Evolutionary conservation across 306 rosid species (phyloP), one percentile per base, ranked within the genome.

Genomic region (Lagenaria siceraria): DNA sequence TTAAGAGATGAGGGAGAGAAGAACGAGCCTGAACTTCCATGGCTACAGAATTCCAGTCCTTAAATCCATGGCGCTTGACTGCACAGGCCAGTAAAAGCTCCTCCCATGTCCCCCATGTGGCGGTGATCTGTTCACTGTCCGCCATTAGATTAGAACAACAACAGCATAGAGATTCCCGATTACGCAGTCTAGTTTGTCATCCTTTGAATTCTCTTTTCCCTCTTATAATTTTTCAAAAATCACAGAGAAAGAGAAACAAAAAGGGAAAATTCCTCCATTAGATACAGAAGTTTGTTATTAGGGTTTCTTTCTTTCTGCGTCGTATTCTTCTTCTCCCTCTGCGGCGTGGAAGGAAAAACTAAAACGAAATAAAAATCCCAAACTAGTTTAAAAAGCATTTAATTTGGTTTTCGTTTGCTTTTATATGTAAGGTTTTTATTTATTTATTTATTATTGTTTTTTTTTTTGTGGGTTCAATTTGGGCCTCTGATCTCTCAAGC

Each of bases 91-190:
- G 85, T 74, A 92, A 22, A 5, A 92, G 87, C 73, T 92, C 97
- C 75, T 92, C 97, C 96, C 89, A 86, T 54, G 97, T 88, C 24
- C 91, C 97, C 97, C 96, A 92, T 46, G 64, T 40, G 83, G 84
- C 71, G 38, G 71, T 63, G 81, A 29, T 49, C 25, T 49, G 74
- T 19, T 49, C 82, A 71, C 36, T 53, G 4, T 78, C 51, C 63
- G 80, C 80, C 80, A 78, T 78, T 31, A 63, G 42, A 78, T 53
- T 48, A 40, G 19, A 40, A 74, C 31, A 56, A 54, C 5, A 31
- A 62, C 42, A 38, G 79, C 53, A 25, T 25, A 76, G 38, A 58
- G 56, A 46, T 55, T 75, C 52, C 29, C 48, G 77, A 73, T 73
- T 75, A 55, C 22, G 1, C 14, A 38, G 5, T 59, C 36, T 51